Base-by-base conservation (phyloP, 352 stramenopile species). In the Globisporangium rhizosaccharum region DNA sequence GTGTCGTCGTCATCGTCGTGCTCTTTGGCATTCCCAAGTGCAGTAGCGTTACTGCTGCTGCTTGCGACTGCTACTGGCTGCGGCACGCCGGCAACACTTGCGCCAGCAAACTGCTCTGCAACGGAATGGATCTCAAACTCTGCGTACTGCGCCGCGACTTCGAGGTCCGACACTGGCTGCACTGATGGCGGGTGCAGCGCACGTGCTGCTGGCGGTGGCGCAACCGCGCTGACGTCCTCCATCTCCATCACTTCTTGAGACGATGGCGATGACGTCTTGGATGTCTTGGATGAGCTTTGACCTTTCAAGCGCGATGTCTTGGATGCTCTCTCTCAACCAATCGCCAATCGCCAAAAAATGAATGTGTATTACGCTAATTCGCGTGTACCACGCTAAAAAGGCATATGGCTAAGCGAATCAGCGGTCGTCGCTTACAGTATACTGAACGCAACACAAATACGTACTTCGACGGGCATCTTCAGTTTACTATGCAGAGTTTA, bases 111-210 rank as follows among this genome's bases (percentile, higher is more conserved):
- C 50, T 83, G 70, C 30, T 64, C 62, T 18, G 68, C 69, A 7
- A 85, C 70, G 0, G 71, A 77, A 33, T 73, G 67, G 30, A 88
- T 64, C 62, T 88, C 76, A 12, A 68, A 57, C 33, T 82, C 71
- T 2, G 78, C 78, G 56, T 88, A 76, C 28, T 85, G 65, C 26
- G 78, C 76, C 9, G 72, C 78, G 20, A 88, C 56, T 12, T 70
- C 73, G 20, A 88, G 57, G 61, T 88, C 78, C 20, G 74, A 82
- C n/a, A 68, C 53, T 9, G 39, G 55, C 5, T 50, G 39, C 26
- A 23, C 39, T 42, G 49, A 33, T 48, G 42, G 47, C 18, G 59
- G 30, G 20, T 56, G 26, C 42, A 53, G 23, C 20, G 57, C 23
- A 0, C 39, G 17, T 26, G 51, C 36, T 2, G 25, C 7, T 25